phyloP scores from a whole-genome alignment of 257 asterid genomes.

The Scutellaria barbata region DNA sequence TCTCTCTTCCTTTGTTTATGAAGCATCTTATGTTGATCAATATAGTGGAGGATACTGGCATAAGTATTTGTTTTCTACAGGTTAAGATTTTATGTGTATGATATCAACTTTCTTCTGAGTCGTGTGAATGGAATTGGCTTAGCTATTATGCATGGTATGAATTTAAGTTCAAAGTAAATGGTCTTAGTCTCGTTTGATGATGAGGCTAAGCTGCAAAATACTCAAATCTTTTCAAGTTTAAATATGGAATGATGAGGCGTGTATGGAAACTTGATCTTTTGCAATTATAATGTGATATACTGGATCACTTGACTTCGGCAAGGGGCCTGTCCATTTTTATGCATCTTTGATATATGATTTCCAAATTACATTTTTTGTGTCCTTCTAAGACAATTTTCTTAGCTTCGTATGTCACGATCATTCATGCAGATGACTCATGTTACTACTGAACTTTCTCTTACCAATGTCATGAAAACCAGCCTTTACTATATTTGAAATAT shows the following conservation, averaged over 20 bases:
- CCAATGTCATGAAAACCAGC: not conserved
- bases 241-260: constrained; percentile 9
- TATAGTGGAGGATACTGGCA: constrained; percentile 24
- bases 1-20: constrained; percentile 26
- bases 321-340: not conserved
- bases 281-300: constrained; percentile 6
- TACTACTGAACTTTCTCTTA: not conserved
- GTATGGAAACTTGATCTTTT: not conserved
- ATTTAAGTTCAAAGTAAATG: not conserved
- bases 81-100: constrained; percentile 9
- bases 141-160: not conserved
- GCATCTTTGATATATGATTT: constrained; percentile 14
- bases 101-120: constrained; percentile 6
- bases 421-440: not conserved
- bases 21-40: constrained; percentile 19
- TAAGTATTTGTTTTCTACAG: constrained; percentile 8
- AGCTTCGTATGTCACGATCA: not conserved
- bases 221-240: not conserved
- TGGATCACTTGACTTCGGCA: not conserved
- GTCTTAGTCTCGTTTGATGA: constrained; percentile 13
- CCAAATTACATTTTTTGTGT: not conserved
- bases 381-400: constrained; percentile 14
- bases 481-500: constrained; percentile 15
- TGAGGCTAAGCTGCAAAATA: not conserved
- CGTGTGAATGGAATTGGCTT: not conserved